Evolutionary conservation across 257 asterid genomes (phyloP).

Genomic region (Datura wrightii): DNA sequence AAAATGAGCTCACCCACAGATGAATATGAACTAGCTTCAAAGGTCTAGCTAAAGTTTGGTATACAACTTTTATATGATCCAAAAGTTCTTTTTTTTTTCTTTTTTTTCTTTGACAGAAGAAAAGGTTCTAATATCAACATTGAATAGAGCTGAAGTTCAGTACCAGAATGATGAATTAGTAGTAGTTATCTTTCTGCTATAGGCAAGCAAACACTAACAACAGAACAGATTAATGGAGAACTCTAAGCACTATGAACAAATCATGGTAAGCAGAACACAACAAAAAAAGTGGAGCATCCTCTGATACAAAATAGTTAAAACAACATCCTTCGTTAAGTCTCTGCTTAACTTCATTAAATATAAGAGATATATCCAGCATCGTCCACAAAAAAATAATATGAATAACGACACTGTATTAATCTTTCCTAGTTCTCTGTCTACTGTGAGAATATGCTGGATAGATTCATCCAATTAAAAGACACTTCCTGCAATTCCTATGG

Average conservation of each 20-base stretch:
- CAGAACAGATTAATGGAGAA: neutral
- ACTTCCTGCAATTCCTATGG: slow-evolving; percentile 5
- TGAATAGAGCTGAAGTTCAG: neutral
- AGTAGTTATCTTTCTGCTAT: neutral
- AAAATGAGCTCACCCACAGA: neutral
- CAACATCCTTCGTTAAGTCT: neutral
- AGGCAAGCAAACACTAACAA: slow-evolving; percentile 13
- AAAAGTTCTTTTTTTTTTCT: neutral
- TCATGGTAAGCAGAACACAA: neutral
- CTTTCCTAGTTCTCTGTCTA: slow-evolving; percentile 6
- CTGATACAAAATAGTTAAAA: neutral
- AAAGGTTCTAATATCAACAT: slow-evolving; percentile 4
- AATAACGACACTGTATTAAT: neutral
- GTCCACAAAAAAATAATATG: neutral
- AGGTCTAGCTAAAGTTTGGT: slow-evolving; percentile 8
- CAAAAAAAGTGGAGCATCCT: neutral
- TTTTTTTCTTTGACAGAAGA: neutral
- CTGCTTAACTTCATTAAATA: neutral
- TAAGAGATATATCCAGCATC: neutral
- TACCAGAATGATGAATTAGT: slow-evolving; percentile 8
- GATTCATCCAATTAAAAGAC: neutral
- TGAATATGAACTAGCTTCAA: slow-evolving; percentile 12
- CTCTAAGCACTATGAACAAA: neutral
- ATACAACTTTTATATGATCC: neutral
- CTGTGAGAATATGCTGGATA: neutral